phyloP scores from a whole-genome alignment of 306 rosid genomes.

The Delonix regia region DNA sequence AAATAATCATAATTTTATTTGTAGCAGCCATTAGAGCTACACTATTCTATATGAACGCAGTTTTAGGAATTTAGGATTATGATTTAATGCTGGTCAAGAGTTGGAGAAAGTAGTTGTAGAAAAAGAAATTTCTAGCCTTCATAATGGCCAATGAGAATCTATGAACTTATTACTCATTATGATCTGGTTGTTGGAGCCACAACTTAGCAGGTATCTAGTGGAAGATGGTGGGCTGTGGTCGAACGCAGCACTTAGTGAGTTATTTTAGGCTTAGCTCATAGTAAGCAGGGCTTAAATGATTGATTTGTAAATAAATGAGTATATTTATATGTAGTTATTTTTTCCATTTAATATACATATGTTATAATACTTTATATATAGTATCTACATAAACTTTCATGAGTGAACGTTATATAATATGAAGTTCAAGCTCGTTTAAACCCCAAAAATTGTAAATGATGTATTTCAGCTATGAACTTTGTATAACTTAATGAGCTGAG shows the following conservation, averaged over 20 bases:
- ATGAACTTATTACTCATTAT: background rate
- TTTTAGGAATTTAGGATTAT: slow-evolving; percentile 6
- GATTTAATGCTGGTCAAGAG: slow-evolving; percentile 6
- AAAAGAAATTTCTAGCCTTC: slow-evolving; percentile 23
- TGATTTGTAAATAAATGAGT: background rate
- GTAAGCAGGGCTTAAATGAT: background rate
- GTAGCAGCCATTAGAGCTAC: background rate
- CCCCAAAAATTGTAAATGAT: background rate
- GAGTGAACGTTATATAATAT: background rate
- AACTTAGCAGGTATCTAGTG: background rate
- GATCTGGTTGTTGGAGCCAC: background rate
- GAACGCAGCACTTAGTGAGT: background rate
- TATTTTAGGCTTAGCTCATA: too few species aligned
- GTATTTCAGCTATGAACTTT: background rate
- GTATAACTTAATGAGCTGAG: background rate
- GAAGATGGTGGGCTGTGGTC: background rate
- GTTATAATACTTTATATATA: background rate
- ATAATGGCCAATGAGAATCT: slow-evolving; percentile 11
- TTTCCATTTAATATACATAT: background rate
- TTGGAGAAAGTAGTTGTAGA: slow-evolving; percentile 21
- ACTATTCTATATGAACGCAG: background rate
- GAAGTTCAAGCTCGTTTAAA: background rate
- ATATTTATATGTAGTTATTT: too few species aligned
- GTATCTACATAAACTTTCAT: background rate
- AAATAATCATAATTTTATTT: background rate